Base-by-base conservation (phyloP, 2,329 filamentous ascomycete genomes). In the Blumeria hordei region DNA sequence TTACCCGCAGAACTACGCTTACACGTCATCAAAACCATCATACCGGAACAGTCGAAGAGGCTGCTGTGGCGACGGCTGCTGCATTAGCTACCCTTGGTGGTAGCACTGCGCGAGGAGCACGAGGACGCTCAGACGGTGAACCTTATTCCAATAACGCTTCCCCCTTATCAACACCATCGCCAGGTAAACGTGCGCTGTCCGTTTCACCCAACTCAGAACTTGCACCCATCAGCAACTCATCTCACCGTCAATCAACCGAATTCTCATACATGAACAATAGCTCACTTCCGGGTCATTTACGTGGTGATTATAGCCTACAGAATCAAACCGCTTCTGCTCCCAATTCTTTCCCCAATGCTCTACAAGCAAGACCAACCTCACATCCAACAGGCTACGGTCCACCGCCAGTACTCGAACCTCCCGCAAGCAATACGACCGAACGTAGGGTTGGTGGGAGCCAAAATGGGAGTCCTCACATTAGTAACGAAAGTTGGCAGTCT, bases 21-120 rank as follows among this genome's bases (percentile, higher is more conserved):
- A 98, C 90, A 1, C 80, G 92, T 53, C 92, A 98, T 66, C 88
- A 95, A 69, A 94, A 94, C 62, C 86, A 94, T 63, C 92, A 96
- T 67, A 93, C 85, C 18, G 92, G 90, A 44, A 95, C 88, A 0
- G 85, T 95, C 14, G 90, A 95, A 67, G 90, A 96, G 67, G 87
- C 90, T 8, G 88, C 88, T 1, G 85, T 81, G 3, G 86, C 88
- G 4, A 94, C 88, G 0, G 88, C 86, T 36, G 88, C 88, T 44
- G 88, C 85, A 54, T 73, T 95, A 60, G 85, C 88, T 1, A 71
- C 71, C 28, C 62, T 63, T 33, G 60, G 63, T 63, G 54, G 63
- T 57, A 35, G 35, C 12, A 62, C 62, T 57, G 60, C 65, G 59
- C 65, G 69, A 33, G 67, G 66, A 59, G 70, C 74, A 53, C 70